phyloP scores from a whole-genome alignment of 108 stramenopile species.

The Nannochloropsis gaditana region DNA sequence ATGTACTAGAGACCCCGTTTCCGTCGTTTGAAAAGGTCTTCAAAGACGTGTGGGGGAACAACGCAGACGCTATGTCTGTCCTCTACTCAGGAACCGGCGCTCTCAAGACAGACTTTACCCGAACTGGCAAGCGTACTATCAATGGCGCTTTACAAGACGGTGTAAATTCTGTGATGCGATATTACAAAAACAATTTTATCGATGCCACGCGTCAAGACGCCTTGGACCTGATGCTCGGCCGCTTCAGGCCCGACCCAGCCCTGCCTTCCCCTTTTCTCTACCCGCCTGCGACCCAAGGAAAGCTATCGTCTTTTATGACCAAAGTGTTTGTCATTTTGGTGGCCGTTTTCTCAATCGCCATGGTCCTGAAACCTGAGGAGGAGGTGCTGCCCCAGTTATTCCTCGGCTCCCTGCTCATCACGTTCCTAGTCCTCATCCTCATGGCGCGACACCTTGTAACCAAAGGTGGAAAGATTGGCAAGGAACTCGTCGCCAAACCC shows the following conservation, averaged over 20 bases:
- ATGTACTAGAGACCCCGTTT: conserved; percentile 29
- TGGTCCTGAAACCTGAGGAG: neutral
- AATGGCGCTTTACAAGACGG: conserved; percentile 84
- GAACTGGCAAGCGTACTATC: conserved; percentile 65
- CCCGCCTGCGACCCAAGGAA: neutral
- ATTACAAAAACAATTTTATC: conserved; percentile 85
- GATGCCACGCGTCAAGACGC: conserved; percentile 92
- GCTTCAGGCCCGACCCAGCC: conserved; percentile 40
- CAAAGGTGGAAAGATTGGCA: neutral
- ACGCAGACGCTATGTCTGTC: conserved; percentile 29
- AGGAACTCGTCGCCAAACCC: conserved; percentile 19
- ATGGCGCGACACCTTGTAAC: neutral
- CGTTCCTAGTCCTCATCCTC: neutral
- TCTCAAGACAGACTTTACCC: conserved; percentile 86
- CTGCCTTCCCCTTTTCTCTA: conserved; percentile 27
- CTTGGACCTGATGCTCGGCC: conserved; percentile 79
- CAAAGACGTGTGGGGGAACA: conserved; percentile 42
- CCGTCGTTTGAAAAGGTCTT: conserved; percentile 37
- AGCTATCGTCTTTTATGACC: neutral
- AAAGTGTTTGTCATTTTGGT: conserved; percentile 18
- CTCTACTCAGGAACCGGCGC: conserved; percentile 90
- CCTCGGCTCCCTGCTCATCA: neutral
- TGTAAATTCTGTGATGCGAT: conserved; percentile 53
- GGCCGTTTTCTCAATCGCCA: neutral
- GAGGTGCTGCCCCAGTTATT: neutral